Evolutionary conservation across 768 basidiomycete genomes (phyloP).

Genomic region (Tricholomella constricta): DNA sequence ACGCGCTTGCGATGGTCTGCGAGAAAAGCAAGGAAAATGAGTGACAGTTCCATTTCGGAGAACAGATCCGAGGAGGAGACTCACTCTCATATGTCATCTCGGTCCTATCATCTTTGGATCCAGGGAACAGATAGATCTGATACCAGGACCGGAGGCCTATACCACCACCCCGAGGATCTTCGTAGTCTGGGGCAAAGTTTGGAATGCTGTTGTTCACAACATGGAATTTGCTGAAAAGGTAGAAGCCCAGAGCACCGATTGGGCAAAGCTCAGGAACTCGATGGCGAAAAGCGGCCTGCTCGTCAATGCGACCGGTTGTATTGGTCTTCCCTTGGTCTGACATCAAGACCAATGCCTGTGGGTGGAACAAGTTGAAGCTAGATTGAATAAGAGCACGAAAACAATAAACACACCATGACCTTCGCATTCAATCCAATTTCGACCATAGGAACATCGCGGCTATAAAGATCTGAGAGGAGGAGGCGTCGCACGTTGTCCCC

Average conservation of each 20-base stretch:
- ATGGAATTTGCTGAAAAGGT: slow-evolving; percentile 24
- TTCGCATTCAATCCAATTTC: too few relatives aligned
- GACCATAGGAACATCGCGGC: too few relatives aligned
- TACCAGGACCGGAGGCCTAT: slow-evolving; percentile 29
- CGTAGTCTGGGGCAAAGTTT: slow-evolving; percentile 18
- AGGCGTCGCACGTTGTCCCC: too few relatives aligned
- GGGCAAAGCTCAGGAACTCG: slow-evolving; percentile 25
- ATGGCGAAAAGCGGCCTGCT: slow-evolving; percentile 28
- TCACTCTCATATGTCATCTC: slow-evolving; percentile 33
- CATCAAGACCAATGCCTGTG: too few relatives aligned
- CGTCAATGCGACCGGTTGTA: slow-evolving; percentile 23
- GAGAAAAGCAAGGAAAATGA: not conserved
- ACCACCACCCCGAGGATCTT: slow-evolving; percentile 5
- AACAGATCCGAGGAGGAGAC: slow-evolving; percentile 5
- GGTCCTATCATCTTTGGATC: not conserved
- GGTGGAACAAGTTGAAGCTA: too few relatives aligned
- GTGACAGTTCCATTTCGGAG: not conserved
- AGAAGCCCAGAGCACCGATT: slow-evolving; percentile 6
- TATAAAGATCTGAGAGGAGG: too few relatives aligned
- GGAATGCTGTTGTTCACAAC: slow-evolving; percentile 13
- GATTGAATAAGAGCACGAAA: too few relatives aligned
- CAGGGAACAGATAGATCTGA: slow-evolving; percentile 3
- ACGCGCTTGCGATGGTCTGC: slow-evolving; percentile 28
- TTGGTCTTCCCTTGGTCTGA: too few relatives aligned
- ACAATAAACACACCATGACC: too few relatives aligned